These are phyloP conservation scores for Yamadazyma sp. DNA, from an alignment of 805 yeast species.

Conservation along the genomic window DNA sequence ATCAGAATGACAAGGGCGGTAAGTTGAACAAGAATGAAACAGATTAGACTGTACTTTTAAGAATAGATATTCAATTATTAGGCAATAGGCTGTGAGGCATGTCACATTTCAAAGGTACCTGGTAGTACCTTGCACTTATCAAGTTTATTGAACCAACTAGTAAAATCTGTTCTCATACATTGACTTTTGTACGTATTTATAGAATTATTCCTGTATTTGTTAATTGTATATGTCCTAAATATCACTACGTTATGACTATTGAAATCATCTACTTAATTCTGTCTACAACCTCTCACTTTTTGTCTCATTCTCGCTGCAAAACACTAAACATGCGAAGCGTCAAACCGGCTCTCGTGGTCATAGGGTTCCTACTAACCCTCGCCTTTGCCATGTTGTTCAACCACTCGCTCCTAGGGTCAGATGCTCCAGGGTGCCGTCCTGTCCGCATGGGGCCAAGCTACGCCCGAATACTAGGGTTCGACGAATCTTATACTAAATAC, in stretches of 20 bases:
- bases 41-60: constrained; percentile 1
- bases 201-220: too few species aligned
- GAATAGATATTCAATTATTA: too few species aligned
- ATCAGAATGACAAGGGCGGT: constrained; percentile 1
- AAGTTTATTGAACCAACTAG: too few species aligned
- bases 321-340: constrained; percentile 3
- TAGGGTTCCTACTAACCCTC: constrained; percentile 11
- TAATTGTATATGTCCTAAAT: too few species aligned
- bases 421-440: constrained; percentile 52
- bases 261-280: too few species aligned
- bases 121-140: too few species aligned
- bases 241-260: too few species aligned
- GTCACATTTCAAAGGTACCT: too few species aligned
- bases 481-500: constrained; percentile 61
- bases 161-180: too few species aligned
- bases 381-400: constrained; percentile 16
- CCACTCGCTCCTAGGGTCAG: constrained; percentile 27
- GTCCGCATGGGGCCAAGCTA: constrained; percentile 85
- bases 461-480: constrained; percentile 72
- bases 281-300: background rate
- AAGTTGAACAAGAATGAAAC: constrained; percentile 1
- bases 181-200: too few species aligned
- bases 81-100: too few species aligned
- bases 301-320: constrained; percentile 2
- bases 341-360: constrained; percentile 4